These are phyloP conservation scores for Apiotrichum gamsii DNA, from an alignment of 1,284 basidiomycete species.

Conservation along the genomic window DNA sequence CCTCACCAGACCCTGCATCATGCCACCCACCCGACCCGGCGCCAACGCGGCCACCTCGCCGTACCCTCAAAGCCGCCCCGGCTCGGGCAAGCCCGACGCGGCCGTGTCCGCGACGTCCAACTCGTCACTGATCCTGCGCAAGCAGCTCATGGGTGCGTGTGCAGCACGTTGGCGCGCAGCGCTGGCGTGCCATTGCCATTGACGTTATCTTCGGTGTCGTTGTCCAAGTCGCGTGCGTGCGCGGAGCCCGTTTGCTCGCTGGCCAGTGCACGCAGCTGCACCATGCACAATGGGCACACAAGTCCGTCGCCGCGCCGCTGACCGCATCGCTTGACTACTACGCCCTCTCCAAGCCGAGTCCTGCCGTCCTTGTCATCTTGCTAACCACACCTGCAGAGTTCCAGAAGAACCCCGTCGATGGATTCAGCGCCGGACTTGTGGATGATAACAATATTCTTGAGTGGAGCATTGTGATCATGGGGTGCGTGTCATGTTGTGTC, in stretches of 20 bases:
- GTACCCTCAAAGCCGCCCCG: constrained; percentile 34
- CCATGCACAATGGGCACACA: not conserved
- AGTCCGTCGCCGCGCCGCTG: not conserved
- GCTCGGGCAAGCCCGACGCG: constrained; percentile 32
- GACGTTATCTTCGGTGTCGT: too few species aligned
- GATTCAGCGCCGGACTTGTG: constrained; percentile 89
- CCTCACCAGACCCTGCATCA: too few species aligned
- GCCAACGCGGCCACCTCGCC: constrained; percentile 21
- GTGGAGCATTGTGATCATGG: constrained; percentile 86
- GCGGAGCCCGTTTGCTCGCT: too few species aligned
- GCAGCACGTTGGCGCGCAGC: not conserved
- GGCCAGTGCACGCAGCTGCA: too few species aligned
- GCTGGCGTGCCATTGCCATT: not conserved
- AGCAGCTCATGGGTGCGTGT: constrained; percentile 58
- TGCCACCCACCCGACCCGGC: constrained; percentile 27
- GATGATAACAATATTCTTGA: constrained; percentile 88
- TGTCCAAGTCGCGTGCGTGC: too few species aligned
- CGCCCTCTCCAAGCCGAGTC: too few species aligned
- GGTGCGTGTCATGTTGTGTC: constrained; percentile 53
- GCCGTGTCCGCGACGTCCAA: constrained; percentile 27
- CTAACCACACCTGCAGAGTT: constrained; percentile 58
- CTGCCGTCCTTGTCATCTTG: too few species aligned
- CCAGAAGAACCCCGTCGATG: constrained; percentile 81
- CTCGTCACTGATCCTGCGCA: constrained; percentile 59
- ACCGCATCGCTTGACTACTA: not conserved